Evolutionary conservation across 108 stramenopile genomes (phyloP), one percentile per base, ranked within the genome.

Genomic region (Skeletonema marinoi): DNA sequence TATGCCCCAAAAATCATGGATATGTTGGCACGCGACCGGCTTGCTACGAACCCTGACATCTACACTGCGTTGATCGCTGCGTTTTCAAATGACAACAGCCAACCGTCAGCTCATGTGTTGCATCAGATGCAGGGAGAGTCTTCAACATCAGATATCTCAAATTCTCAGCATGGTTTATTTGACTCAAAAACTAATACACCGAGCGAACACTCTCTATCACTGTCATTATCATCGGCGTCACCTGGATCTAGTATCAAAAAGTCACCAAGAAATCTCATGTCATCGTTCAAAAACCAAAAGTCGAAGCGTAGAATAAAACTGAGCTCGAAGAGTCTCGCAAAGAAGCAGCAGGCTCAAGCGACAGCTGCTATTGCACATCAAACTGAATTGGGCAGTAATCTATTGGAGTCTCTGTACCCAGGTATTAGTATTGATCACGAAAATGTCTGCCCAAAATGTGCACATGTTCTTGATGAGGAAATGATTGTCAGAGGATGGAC

Each of bases 391-490:
- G 91, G 91, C 6, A 86, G 90, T 59, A 91, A 82, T 64, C 75
- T 96, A 51, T 70, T 96, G 7, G 88, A 92, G 32, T 68, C 78
- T 17, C 69, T 93, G 10, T 92, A 91, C 66, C 90, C 89, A 60
- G 81, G 83, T 35, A 71, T 96, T 16, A 35, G 32, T 0, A 90
- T 96, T 30, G 91, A 96, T 61, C 87, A 77, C 16, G 71, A 79
- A 16, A 83, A 92, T 70, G 61, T 68, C 4, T 96, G 94, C 78
- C 92, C 90, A 7, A 81, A 78, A 38, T 96, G 94, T 68, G 85
- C 88, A 29, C 35, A 58, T 9, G 44, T 68, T 6, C 65, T 96
- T 62, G 73, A 54, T 13, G 89, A 90, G 68, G 68, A 82, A 4
- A 77, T 89, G 6, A 74, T 96, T 19, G 67, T 88, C 12, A 50